Percentiles rank a stretch among this genome's conserved stretches.
phyloP scores from a whole-genome alignment of 345 rosid species.

The Citrus mangshanensis region DNA sequence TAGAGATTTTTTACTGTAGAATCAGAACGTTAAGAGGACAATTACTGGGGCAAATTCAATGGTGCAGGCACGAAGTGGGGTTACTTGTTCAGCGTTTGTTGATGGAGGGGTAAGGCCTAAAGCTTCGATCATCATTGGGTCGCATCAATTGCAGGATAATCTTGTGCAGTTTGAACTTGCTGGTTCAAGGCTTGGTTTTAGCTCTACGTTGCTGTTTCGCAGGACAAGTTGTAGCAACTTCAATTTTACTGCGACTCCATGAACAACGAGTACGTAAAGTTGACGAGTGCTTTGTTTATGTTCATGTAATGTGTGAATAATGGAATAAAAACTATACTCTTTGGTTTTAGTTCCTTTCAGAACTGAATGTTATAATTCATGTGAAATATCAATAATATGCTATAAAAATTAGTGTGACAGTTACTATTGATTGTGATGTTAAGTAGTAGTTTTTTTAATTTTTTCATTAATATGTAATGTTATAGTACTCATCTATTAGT shows the following conservation, averaged over 20 bases:
- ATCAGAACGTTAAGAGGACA: conserved; percentile 15
- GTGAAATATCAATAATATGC: not conserved
- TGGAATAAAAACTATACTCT: not conserved
- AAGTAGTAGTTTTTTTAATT: too few species aligned
- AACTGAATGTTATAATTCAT: not conserved
- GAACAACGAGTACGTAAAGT: not conserved
- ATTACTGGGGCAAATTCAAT: conserved; percentile 29
- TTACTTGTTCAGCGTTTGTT: conserved; percentile 28
- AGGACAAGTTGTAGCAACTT: conserved; percentile 24
- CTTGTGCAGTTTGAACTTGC: conserved; percentile 31
- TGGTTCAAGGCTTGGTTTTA: conserved; percentile 29
- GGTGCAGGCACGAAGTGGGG: conserved; percentile 22
- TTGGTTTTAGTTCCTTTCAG: not conserved
- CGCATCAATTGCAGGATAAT: conserved; percentile 34
- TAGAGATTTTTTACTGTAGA: conserved; percentile 21
- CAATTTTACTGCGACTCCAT: conserved; percentile 13
- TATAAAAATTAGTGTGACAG: not conserved
- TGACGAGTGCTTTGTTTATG: not conserved
- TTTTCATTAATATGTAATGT: too few species aligned
- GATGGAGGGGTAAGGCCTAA: conserved; percentile 21
- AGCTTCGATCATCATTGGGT: conserved; percentile 26
- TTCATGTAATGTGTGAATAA: not conserved
- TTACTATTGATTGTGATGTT: too few species aligned
- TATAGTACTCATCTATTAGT: too few species aligned
- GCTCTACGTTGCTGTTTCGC: conserved; percentile 22